Evolutionary conservation across 345 rosid species (phyloP), one percentile per base, ranked within the genome.

Genomic region (Gossypium anomalum): DNA sequence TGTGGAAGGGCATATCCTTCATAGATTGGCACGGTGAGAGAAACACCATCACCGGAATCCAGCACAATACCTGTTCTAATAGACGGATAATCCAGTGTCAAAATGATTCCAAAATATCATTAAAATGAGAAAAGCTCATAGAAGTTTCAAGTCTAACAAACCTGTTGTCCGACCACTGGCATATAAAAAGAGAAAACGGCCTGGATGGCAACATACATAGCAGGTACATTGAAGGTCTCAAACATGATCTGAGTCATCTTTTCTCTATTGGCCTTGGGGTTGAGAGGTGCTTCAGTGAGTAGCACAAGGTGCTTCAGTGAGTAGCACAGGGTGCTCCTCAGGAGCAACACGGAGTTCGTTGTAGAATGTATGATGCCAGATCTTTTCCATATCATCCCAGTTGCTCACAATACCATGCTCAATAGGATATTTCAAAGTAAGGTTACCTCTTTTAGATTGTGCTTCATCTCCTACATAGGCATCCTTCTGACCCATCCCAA

Each of bases 301-400:
- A 83, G 84, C 27, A 83, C 84, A 8, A 84, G 84, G 73, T 81
- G 86, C 70, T 83, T 83, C 86, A 0, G 86, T 83, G 38, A 83
- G 84, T 58, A 83, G 84, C 27, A 83, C 84, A 8, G 86, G 84
- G 73, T 81, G 86, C 70, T 83, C 86, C 79, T 83, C 86, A 3
- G 86, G 86, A 17, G 86, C 86, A 71, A 83, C 83, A 70, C 83
- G 86, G 23, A 80, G 86, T 78, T 83, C 82, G 56, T 80, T 93
- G 85, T 93, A 93, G 86, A 93, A 93, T 44, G 98, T 93, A 77
- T 91, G 97, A 85, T 93, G 98, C 98, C 97, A 93, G 52, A 93
- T 93, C 79, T 93, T 93, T 87, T 93, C 97, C 98, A 93, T 93
- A 65, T 84, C 86, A 62, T 84, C 84, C 86, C 86, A 84, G 78